Conservation (phyloP, 495 filamentous ascomycete species). For the Aspergillus sclerotioniger region DNA sequence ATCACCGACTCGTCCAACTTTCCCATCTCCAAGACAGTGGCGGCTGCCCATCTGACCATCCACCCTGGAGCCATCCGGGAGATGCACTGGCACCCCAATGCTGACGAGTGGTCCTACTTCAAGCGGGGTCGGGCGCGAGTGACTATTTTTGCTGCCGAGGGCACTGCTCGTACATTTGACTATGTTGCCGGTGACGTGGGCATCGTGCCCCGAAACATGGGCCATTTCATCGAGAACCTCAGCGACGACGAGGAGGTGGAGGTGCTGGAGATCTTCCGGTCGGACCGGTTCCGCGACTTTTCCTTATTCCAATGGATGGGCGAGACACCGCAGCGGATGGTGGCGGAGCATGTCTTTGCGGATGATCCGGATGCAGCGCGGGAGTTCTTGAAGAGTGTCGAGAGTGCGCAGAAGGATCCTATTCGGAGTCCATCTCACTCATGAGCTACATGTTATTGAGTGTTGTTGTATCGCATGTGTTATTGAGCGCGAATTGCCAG, state of each 20-base stretch:
- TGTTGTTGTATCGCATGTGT: too few relatives aligned
- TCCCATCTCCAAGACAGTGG: slow-evolving; percentile 60
- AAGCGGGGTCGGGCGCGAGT: slow-evolving; percentile 8
- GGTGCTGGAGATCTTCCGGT: slow-evolving; percentile 58
- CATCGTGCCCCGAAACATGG: slow-evolving; percentile 59
- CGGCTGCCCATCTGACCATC: slow-evolving; percentile 59
- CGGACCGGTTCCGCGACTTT: slow-evolving; percentile 60
- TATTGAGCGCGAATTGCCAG: too few relatives aligned
- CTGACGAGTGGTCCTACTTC: slow-evolving; percentile 11
- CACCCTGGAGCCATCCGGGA: slow-evolving; percentile 58
- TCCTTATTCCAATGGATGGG: slow-evolving; percentile 69
- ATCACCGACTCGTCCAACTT: slow-evolving; percentile 68
- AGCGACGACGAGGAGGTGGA: slow-evolving; percentile 53
- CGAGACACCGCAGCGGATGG: slow-evolving; percentile 59
- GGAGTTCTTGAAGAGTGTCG: slow-evolving; percentile 54
- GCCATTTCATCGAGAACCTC: slow-evolving; percentile 44
- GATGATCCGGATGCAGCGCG: slow-evolving; percentile 51
- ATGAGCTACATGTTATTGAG: too few relatives aligned
- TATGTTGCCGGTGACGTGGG: slow-evolving; percentile 58
- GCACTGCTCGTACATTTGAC: slow-evolving; percentile 18
- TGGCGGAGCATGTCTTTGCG: slow-evolving; percentile 60
- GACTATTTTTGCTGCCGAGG: slow-evolving; percentile 9
- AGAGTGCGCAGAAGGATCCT: slow-evolving; percentile 44
- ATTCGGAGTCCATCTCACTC: slow-evolving; percentile 7
- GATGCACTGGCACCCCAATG: slow-evolving; percentile 24